Evolutionary conservation across 306 rosid genomes (phyloP).

Genomic region (Alnus glutinosa): DNA sequence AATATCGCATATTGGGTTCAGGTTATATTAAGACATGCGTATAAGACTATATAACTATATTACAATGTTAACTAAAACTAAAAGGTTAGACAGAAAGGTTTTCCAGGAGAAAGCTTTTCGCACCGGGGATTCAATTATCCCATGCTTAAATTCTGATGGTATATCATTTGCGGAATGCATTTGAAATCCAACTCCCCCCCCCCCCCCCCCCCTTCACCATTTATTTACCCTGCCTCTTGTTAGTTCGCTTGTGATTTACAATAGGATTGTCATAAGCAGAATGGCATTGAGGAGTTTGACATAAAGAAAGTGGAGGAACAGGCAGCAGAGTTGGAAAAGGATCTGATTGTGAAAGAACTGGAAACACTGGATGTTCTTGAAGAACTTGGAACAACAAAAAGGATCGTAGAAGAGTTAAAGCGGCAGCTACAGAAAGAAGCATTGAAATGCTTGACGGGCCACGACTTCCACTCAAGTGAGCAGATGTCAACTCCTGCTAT

Average conservation of each 20-base stretch:
- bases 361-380: slow-evolving; percentile 96
- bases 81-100: too few relatives aligned
- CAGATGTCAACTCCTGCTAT: slow-evolving; percentile 40
- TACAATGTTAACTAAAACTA: too few relatives aligned
- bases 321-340: slow-evolving; percentile 92
- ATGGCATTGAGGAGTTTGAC: slow-evolving; percentile 63
- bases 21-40: too few relatives aligned
- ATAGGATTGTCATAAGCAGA: slow-evolving; percentile 50
- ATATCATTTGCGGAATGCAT: not conserved
- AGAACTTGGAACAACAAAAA: slow-evolving; percentile 83
- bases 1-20: too few relatives aligned
- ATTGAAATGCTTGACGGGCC: slow-evolving; percentile 48
- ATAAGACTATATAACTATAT: too few relatives aligned
- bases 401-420: slow-evolving; percentile 79
- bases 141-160: not conserved
- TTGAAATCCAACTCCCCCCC: not conserved
- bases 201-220: not conserved
- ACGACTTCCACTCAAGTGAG: slow-evolving; percentile 34
- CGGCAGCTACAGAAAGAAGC: slow-evolving; percentile 78
- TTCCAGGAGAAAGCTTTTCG: not conserved
- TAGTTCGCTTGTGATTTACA: slow-evolving; percentile 32
- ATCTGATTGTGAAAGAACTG: slow-evolving; percentile 88
- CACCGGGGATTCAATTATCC: not conserved
- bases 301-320: slow-evolving; percentile 88
- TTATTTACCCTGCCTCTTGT: not conserved